Evolutionary conservation across 2,329 filamentous ascomycete species (phyloP).

Genomic region (Elsinoe necatrix): DNA sequence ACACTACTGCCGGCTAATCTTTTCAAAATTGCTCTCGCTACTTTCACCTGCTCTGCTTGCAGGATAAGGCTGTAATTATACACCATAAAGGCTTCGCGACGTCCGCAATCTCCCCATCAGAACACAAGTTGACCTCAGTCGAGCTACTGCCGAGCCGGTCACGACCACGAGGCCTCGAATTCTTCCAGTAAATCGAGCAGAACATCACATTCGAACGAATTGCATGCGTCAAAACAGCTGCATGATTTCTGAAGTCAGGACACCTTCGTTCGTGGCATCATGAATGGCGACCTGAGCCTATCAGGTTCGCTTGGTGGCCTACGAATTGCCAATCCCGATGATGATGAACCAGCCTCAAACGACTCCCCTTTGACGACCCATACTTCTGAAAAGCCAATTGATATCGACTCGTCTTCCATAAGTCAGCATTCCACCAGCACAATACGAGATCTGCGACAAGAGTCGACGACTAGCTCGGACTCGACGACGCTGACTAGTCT

Average conservation of each 20-base stretch:
- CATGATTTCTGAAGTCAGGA: background rate
- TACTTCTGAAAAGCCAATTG: slow-evolving; percentile 14
- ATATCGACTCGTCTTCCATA: slow-evolving; percentile 19
- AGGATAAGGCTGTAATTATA: no score
- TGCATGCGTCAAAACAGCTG: background rate
- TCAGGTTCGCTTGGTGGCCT: slow-evolving; percentile 87
- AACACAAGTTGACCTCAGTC: background rate
- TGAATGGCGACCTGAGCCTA: slow-evolving; percentile 89
- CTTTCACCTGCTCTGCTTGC: background rate
- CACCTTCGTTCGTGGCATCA: slow-evolving; percentile 36
- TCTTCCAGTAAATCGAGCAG: background rate
- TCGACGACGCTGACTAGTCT: slow-evolving; percentile 1
- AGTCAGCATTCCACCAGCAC: slow-evolving; percentile 16
- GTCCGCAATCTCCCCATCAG: background rate
- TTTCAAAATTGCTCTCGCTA: background rate
- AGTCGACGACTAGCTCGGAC: slow-evolving; percentile 1
- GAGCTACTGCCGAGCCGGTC: slow-evolving; percentile 7
- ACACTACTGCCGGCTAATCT: background rate
- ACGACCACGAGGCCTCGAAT: background rate
- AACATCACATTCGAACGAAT: background rate
- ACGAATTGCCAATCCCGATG: slow-evolving; percentile 93
- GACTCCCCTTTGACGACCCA: slow-evolving; percentile 29
- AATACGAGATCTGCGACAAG: slow-evolving; percentile 8
- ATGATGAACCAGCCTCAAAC: slow-evolving; percentile 42
- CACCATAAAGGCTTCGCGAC: background rate